Percentiles rank a stretch among this genome's conserved stretches.
Evolutionary conservation across 1,284 basidiomycete species (phyloP).

Genomic region (Cryptococcus hybrid): DNA sequence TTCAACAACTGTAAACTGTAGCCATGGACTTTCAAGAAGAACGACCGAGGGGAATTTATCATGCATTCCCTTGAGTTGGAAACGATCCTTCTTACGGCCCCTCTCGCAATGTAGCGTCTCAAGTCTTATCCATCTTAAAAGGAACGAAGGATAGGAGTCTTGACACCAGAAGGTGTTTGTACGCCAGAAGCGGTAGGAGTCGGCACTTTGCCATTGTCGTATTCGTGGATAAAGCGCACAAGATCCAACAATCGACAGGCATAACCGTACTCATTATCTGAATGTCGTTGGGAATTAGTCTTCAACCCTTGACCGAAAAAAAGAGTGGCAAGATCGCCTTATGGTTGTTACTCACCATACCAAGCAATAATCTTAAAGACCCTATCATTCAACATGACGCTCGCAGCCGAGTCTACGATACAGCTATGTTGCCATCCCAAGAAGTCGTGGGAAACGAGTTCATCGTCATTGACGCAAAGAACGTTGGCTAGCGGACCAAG

Average conservation of each 20-base stretch:
- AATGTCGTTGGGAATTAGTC: not conserved
- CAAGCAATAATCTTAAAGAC: conserved; percentile 50
- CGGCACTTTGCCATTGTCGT: not conserved
- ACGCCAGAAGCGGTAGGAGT: not conserved
- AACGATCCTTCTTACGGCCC: no score
- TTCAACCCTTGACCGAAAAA: not conserved
- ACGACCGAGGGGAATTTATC: no score
- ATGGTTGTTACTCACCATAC: conserved; percentile 28
- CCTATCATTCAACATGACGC: conserved; percentile 40
- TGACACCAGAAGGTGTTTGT: not conserved
- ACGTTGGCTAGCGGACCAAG: conserved; percentile 25
- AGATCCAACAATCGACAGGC: not conserved
- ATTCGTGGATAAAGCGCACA: not conserved
- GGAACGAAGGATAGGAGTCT: not conserved
- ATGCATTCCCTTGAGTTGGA: no score
- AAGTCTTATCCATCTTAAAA: no score
- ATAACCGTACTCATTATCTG: not conserved
- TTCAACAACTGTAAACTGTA: no score
- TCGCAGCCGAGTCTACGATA: conserved; percentile 48
- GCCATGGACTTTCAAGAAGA: no score
- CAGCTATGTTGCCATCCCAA: conserved; percentile 38
- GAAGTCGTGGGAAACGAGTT: conserved; percentile 51
- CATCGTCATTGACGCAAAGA: conserved; percentile 46
- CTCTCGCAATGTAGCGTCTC: no score
- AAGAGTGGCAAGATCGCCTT: no score